Base-by-base conservation (phyloP, 352 stramenopile genomes). In the Phytophthora aleatoria region DNA sequence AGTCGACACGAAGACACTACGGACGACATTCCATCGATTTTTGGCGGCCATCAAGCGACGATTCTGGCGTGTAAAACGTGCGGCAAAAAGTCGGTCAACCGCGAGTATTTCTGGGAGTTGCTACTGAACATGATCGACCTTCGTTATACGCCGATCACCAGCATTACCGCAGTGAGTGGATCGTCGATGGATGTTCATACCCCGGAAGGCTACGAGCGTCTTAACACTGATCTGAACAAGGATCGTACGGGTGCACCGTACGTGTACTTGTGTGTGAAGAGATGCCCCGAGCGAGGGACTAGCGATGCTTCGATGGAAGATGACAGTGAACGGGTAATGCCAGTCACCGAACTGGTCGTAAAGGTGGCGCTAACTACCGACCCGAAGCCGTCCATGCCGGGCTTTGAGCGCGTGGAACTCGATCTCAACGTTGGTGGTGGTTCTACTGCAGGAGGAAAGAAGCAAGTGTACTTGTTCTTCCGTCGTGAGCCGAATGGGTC, bases 51-150 rank as follows among this genome's bases (percentile, higher is more conserved):
- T 43, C 86, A 94, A 73, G 85, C 88, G 2, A 95, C 86, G 5
- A 90, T 96, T 61, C 38, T 94, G 33, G 81, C 83, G 5, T 96
- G 88, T 72, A 96, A 96, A 56, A 71, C 71, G 1, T 96, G 88
- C 44, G 83, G 83, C 3, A 92, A 94, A 41, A 90, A 78, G 28
- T 93, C 84, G 0, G 79, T 94, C 12, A 94, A 92, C 50, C 75
- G 74, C 24, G 88, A 96, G 53, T 96, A 96, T 64, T 96, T 95
- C 55, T 96, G 88, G 88, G 88, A 96, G 51, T 64, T 96, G 31
- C 58, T 96, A 52, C 71, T 96, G 24, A 96, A 96, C 58, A 94
- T 96, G 85, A 92, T 96, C 41, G 88, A 96, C 52, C 73, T 96
- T 36, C 77, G 83, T 2, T 96, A 96, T 63, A 96, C 88, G 5